These are phyloP conservation scores for Aphanomyces euteiches DNA, from an alignment of 352 stramenopile genomes.

Conservation along the genomic window DNA sequence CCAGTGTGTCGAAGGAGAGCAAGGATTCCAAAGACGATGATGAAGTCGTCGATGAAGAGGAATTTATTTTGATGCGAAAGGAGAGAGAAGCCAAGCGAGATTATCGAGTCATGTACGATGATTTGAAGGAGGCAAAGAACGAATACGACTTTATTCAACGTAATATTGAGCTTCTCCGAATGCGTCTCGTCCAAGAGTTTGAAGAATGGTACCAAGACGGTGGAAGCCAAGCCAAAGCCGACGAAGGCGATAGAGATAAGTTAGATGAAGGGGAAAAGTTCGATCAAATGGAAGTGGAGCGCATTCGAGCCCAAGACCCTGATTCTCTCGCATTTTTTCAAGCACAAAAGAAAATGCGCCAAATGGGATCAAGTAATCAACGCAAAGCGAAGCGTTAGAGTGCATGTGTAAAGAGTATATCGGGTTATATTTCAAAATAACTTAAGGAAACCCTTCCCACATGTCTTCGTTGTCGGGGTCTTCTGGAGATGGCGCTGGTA, in stretches of 20 bases:
- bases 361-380: slow-evolving; percentile 38
- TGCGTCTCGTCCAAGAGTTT: slow-evolving; percentile 77
- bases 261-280: slow-evolving; percentile 90
- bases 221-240: slow-evolving; percentile 38
- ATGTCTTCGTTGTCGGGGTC: slow-evolving; percentile 29
- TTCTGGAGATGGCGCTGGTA: slow-evolving; percentile 22
- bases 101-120: slow-evolving; percentile 77
- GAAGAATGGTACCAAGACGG: slow-evolving; percentile 65
- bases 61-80: slow-evolving; percentile 84
- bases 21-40: slow-evolving; percentile 39
- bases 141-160: slow-evolving; percentile 64
- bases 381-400: slow-evolving; percentile 26
- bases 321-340: slow-evolving; percentile 92
- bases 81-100: slow-evolving; percentile 84
- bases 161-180: slow-evolving; percentile 69
- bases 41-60: slow-evolving; percentile 89
- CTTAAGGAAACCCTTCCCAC: slow-evolving; percentile 26
- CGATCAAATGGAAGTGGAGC: slow-evolving; percentile 87
- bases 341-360: slow-evolving; percentile 81
- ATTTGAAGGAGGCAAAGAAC: slow-evolving; percentile 71
- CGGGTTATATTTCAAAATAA: slow-evolving; percentile 17
- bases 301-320: slow-evolving; percentile 79
- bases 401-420: slow-evolving; percentile 5
- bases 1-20: slow-evolving; percentile 27
- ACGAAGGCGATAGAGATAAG: slow-evolving; percentile 51